Conservation (phyloP, 192 early-diverging fungal genomes). For the Podila epicladia region DNA sequence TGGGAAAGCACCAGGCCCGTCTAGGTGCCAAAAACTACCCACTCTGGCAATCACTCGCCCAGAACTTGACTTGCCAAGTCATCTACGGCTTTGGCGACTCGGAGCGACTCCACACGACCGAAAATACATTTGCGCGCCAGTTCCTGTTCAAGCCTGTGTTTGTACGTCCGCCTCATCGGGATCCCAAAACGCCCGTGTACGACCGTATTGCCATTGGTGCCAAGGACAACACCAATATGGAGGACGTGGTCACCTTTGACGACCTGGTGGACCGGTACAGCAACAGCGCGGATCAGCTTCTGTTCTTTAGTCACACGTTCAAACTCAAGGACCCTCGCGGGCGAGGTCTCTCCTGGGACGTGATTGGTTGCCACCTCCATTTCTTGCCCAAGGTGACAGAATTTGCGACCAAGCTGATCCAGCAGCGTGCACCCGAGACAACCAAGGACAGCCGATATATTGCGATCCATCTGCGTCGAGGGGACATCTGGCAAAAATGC, state of each 20-base stretch:
- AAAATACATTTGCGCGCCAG: constrained; percentile 21
- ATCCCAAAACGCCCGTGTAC: constrained; percentile 2
- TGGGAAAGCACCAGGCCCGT: constrained; percentile 14
- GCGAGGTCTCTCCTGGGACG: constrained; percentile 4
- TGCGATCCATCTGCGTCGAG: constrained; percentile 40
- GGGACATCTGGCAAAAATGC: constrained; percentile 47
- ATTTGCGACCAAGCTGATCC: constrained; percentile 9
- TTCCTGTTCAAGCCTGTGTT: constrained; percentile 31
- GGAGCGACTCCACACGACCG: constrained; percentile 26
- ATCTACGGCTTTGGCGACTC: constrained; percentile 37
- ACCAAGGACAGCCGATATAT: constrained; percentile 24
- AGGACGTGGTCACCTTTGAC: constrained; percentile 28
- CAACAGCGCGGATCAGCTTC: not conserved
- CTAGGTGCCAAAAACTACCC: constrained; percentile 1
- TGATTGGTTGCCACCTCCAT: constrained; percentile 10
- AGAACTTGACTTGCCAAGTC: constrained; percentile 36
- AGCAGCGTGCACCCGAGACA: constrained; percentile 27
- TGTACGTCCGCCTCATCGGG: constrained; percentile 33
- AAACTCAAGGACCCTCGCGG: constrained; percentile 33
- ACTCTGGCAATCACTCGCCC: constrained; percentile 20
- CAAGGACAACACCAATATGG: constrained; percentile 30
- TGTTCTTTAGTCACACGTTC: constrained; percentile 38
- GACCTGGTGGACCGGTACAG: constrained; percentile 24
- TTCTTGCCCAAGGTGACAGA: constrained; percentile 25
- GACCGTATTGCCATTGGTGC: constrained; percentile 15